Base-by-base conservation (phyloP, 2,329 filamentous ascomycete species). In the Fusarium fracticaudum region DNA sequence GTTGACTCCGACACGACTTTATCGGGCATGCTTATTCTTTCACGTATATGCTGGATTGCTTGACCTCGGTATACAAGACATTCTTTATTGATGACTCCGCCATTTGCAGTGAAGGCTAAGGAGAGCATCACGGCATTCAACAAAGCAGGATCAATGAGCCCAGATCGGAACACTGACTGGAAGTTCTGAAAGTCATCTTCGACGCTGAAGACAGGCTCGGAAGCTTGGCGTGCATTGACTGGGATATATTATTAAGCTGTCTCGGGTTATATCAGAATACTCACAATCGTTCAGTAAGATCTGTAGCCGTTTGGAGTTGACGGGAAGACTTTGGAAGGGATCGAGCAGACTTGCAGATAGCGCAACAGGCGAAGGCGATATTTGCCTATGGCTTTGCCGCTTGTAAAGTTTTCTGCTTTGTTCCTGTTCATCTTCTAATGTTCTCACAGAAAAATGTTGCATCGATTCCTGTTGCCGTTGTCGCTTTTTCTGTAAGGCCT, bases 51-150 rank as follows among this genome's bases (percentile, higher is more conserved):
- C 8, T 72, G 72, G 3, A 85, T 63, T 1, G 81, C 79, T 22
- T 81, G 66, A 22, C 72, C 76, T 47, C 82, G 81, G 41, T 85
- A 85, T 1, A 69, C 53, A 2, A 86, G 81, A 58, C 75, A 84
- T 38, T 85, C 80, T 2, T 50, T 53, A 31, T 82, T 73, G 2
- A 83, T 76, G 3, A 63, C 67, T 4, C 74, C 75, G 4, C 59
- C 54, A 6, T 77, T 78, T 1, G 67, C 74, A 3, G 81, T 77
- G n/a, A 83, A 83, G 15, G 77, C 60, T 48, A 84, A 77, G 0
- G 83, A 80, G n/a, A 85, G 79, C 81, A 85, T 83, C 15, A 82
- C 71, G 0, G 85, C 84, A 66, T 79, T 84, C 3, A 82, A 48
- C 11, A 86, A 79, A 58, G 84, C 83, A 0, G 76, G 79, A 60